These are phyloP conservation scores for Ogataea henricii DNA, from an alignment of 805 yeast species.

Conservation along the genomic window DNA sequence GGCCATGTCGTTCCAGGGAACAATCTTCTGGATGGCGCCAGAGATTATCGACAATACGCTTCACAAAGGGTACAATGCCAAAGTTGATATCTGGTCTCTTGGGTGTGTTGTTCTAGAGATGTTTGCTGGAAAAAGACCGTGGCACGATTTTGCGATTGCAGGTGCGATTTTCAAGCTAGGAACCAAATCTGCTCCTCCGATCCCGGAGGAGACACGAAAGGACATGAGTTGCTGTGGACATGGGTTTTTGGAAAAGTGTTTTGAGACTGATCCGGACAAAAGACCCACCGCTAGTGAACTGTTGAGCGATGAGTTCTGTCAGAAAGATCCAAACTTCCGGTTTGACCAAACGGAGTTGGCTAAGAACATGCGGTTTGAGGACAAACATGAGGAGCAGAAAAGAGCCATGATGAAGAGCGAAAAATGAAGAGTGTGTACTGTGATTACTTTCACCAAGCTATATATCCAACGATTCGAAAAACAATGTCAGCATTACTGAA, in stretches of 20 bases:
- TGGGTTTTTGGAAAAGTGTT: conserved; percentile 74
- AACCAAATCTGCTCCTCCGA: conserved; percentile 89
- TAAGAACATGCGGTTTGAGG: conserved; percentile 31
- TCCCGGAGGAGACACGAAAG: conserved; percentile 82
- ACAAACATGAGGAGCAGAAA: conserved; percentile 28
- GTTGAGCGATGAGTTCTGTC: conserved; percentile 47
- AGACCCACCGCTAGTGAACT: conserved; percentile 85
- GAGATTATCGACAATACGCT: conserved; percentile 89
- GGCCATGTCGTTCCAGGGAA: conserved; percentile 93
- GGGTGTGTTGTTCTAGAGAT: conserved; percentile 97
- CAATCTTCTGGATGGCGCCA: conserved; percentile 99
- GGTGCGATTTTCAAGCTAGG: conserved; percentile 93
- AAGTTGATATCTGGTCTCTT: conserved; percentile 96
- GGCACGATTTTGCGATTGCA: conserved; percentile 94
- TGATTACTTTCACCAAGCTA: too few species aligned
- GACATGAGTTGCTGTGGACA: conserved; percentile 65
- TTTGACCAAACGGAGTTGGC: conserved; percentile 36
- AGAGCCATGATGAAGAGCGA: conserved; percentile 32
- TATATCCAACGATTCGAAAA: too few species aligned
- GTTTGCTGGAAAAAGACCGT: conserved; percentile 97
- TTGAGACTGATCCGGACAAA: conserved; percentile 71
- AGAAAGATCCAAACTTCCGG: conserved; percentile 24
- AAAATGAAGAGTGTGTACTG: too few species aligned
- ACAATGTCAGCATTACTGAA: too few species aligned
- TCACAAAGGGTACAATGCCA: conserved; percentile 93